Evolutionary conservation across 371 early-diverging fungal genomes (phyloP).

Genomic region (Blastocladiella emersonii): DNA sequence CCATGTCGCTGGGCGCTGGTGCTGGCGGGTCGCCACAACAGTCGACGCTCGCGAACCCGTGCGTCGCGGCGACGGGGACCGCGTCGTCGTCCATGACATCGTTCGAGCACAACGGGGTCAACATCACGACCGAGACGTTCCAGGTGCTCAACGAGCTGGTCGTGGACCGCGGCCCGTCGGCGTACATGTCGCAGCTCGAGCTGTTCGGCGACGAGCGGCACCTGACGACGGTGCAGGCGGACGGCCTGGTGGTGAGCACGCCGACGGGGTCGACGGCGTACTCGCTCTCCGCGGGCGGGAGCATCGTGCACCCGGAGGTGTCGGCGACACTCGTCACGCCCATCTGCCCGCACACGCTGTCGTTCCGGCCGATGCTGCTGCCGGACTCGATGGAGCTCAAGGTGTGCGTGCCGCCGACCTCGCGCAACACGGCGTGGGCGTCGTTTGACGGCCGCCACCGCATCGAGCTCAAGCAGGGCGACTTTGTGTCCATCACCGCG

Average conservation of each 20-base stretch:
- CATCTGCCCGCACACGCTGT: conserved; percentile 40
- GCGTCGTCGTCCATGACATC: neutral
- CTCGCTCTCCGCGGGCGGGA: conserved; percentile 42
- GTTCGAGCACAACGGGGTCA: conserved; percentile 7
- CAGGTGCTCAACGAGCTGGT: conserved; percentile 60
- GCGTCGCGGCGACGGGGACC: neutral
- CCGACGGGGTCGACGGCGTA: conserved; percentile 94
- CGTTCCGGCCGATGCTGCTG: conserved; percentile 40
- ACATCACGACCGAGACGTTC: conserved; percentile 20
- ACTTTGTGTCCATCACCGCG: conserved; percentile 68
- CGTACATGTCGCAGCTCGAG: conserved; percentile 76
- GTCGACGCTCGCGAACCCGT: neutral
- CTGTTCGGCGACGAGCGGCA: conserved; percentile 74
- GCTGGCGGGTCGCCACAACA: neutral
- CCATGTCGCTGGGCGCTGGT: neutral
- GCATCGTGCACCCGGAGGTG: conserved; percentile 41
- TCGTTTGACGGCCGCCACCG: conserved; percentile 83
- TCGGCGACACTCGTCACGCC: conserved; percentile 33
- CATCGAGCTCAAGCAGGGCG: conserved; percentile 71
- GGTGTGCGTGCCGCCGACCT: conserved; percentile 53
- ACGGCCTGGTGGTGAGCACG: conserved; percentile 80
- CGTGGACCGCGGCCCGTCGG: conserved; percentile 74
- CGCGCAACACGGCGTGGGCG: conserved; percentile 54
- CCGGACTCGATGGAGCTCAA: conserved; percentile 36
- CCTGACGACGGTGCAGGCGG: conserved; percentile 72